These are phyloP conservation scores for Didymella pinodella DNA, from an alignment of 2,329 filamentous ascomycete species.

Conservation along the genomic window DNA sequence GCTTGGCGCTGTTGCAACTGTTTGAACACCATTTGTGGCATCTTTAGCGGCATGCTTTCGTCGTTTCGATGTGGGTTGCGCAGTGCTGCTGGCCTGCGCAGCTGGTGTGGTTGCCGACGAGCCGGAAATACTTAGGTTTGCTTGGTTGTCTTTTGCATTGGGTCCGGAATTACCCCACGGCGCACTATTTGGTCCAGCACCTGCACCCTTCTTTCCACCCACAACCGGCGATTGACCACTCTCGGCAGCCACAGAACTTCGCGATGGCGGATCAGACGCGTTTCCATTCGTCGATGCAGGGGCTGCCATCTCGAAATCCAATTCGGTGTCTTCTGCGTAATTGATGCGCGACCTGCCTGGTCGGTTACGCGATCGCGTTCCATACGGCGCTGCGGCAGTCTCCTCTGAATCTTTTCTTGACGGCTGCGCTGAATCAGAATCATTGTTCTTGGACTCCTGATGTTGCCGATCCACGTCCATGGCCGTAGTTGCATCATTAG, in stretches of 20 bases:
- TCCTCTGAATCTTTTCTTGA: slow-evolving; percentile 47
- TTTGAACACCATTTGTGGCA: slow-evolving; percentile 47
- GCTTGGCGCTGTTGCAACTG: slow-evolving; percentile 50
- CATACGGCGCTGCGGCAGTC: slow-evolving; percentile 72
- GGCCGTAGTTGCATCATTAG: slow-evolving; percentile 39
- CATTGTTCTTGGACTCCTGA: slow-evolving; percentile 39
- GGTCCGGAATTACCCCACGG: slow-evolving; percentile 48
- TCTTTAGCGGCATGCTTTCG: slow-evolving; percentile 73
- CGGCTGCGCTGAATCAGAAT: slow-evolving; percentile 42
- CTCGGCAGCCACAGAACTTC: slow-evolving; percentile 46
- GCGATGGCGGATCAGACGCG: slow-evolving; percentile 54
- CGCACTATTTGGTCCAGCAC: slow-evolving; percentile 52
- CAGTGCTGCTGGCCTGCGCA: slow-evolving; percentile 48
- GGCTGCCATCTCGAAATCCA: slow-evolving; percentile 78
- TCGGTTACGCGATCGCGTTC: slow-evolving; percentile 92
- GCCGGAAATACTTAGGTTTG: slow-evolving; percentile 59
- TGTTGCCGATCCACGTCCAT: slow-evolving; percentile 41
- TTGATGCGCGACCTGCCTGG: slow-evolving; percentile 82
- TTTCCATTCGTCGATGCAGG: slow-evolving; percentile 65
- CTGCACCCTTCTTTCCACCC: slow-evolving; percentile 51
- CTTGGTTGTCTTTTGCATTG: slow-evolving; percentile 47
- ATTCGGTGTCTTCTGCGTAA: slow-evolving; percentile 94
- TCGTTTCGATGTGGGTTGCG: slow-evolving; percentile 67
- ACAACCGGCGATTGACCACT: slow-evolving; percentile 42
- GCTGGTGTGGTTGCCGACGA: slow-evolving; percentile 65